phyloP scores from a whole-genome alignment of 176 grass and related monocot species.

The Lolium multiflorum region DNA sequence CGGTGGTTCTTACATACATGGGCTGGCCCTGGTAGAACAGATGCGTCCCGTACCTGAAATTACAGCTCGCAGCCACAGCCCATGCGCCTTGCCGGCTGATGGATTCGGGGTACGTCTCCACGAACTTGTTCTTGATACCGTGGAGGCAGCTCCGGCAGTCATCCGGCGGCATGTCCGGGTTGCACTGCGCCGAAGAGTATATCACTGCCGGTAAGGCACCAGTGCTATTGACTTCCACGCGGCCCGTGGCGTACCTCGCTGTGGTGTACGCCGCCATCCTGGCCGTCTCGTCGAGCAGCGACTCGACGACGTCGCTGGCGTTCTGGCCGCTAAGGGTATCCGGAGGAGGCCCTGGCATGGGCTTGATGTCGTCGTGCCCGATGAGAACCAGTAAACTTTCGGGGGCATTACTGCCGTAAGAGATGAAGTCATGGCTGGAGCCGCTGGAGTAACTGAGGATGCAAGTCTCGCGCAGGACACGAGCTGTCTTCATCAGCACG shows the following conservation, averaged over 20 bases:
- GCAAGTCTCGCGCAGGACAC: constrained; percentile 47
- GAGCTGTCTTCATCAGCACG: background rate
- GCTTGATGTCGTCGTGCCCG: constrained; percentile 1
- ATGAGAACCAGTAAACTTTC: background rate
- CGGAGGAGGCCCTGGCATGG: background rate
- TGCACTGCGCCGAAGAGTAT: constrained; percentile 51
- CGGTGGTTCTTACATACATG: background rate
- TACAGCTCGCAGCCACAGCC: constrained; percentile 32
- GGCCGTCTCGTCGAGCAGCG: background rate
- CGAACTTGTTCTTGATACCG: background rate
- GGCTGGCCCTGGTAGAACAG: constrained; percentile 32
- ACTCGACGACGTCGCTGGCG: background rate
- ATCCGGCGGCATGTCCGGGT: constrained; percentile 20
- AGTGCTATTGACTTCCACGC: background rate
- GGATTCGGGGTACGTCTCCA: background rate
- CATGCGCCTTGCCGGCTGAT: constrained; percentile 18
- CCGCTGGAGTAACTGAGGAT: constrained; percentile 50
- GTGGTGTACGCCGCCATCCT: background rate
- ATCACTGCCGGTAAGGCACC: constrained; percentile 11
- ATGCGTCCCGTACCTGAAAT: constrained; percentile 39
- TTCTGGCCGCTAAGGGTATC: background rate
- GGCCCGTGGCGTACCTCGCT: background rate
- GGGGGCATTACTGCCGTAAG: background rate
- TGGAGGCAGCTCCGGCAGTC: constrained; percentile 49
- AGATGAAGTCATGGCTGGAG: constrained; percentile 49